Evolutionary conservation across 345 rosid species (phyloP).

Genomic region (Gossypium bickii): DNA sequence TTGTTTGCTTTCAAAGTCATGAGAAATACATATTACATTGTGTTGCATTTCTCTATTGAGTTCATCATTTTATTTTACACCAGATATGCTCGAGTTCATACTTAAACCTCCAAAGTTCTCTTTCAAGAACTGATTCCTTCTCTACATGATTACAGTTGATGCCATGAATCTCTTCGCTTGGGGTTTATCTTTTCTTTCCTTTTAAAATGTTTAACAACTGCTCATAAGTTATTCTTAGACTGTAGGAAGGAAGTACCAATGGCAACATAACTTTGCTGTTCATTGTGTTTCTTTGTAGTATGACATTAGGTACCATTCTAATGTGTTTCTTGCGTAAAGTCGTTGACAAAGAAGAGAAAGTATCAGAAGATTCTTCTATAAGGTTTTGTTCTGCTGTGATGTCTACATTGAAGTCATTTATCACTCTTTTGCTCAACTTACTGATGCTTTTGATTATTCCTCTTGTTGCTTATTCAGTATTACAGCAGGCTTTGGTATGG

Average conservation of each 20-base stretch:
- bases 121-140: background rate
- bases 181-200: background rate
- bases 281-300: conserved; percentile 60
- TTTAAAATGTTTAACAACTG: background rate
- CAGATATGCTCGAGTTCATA: background rate
- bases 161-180: background rate
- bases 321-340: conserved; percentile 71
- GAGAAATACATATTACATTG: too few relatives aligned
- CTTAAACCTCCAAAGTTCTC: background rate
- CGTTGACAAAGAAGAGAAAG: conserved; percentile 49
- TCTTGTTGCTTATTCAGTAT: conserved; percentile 78
- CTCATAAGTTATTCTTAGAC: background rate
- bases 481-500: conserved; percentile 96
- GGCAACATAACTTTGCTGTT: conserved; percentile 66
- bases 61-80: too few relatives aligned
- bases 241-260: conserved; percentile 66
- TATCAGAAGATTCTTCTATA: conserved; percentile 38
- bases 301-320: conserved; percentile 70
- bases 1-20: too few relatives aligned
- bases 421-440: conserved; percentile 56
- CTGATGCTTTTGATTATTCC: conserved; percentile 77
- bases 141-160: background rate
- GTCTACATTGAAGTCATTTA: conserved; percentile 51
- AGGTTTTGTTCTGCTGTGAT: conserved; percentile 43
- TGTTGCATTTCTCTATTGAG: too few relatives aligned